Base-by-base conservation (phyloP, 1,284 basidiomycete genomes). In the Testicularia cyperi region DNA sequence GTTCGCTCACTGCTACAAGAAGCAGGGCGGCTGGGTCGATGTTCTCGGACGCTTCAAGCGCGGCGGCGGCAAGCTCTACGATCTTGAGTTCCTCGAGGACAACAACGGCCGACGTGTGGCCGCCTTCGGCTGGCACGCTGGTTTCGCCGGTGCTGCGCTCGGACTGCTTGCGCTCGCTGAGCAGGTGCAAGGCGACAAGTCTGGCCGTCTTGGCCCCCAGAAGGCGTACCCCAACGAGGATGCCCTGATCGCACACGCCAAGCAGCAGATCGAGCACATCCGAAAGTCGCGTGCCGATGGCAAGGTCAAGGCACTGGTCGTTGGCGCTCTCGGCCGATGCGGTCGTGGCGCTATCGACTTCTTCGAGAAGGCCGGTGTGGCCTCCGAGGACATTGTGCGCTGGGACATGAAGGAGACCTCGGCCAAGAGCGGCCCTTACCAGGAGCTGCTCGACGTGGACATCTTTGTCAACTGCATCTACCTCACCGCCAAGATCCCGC, bases 391-490 rank as follows among this genome's bases (percentile, higher is more conserved):
- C 77, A 96, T 99, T 70, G 42, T 91, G 78, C 92, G 96, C 81
- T 99, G 95, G 95, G 95, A 98, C 79, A 82, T 98, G 81, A 86
- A 82, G 16, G 95, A 99, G 81, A 99, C 95, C 6, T 54, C 55
- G 12, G 88, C 88, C 70, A 95, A 94, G 81, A 91, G 92, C 39
- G 95, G 95, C 1, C 95, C 95, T 0, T 99, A 97, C 82, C 80
- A 85, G 55, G 92, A 97, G 79, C 90, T 99, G 61, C 82, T 98
- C 32, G 90, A 94, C 66, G 94, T 92, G 58, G 95, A 99, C 80
- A 86, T 99, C 74, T 97, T 99, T 74, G 86, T 99, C 82, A 99
- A 99, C 82, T 98, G 95, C 84, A 99, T 99, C 79, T 98, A 99
- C 80, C 86, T 99, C 52, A 87, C 85, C 39, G 84, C 86, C 40